Evolutionary conservation across 495 filamentous ascomycete species (phyloP), one percentile per base, ranked within the genome.

Genomic region (Neurospora tetrasperma): DNA sequence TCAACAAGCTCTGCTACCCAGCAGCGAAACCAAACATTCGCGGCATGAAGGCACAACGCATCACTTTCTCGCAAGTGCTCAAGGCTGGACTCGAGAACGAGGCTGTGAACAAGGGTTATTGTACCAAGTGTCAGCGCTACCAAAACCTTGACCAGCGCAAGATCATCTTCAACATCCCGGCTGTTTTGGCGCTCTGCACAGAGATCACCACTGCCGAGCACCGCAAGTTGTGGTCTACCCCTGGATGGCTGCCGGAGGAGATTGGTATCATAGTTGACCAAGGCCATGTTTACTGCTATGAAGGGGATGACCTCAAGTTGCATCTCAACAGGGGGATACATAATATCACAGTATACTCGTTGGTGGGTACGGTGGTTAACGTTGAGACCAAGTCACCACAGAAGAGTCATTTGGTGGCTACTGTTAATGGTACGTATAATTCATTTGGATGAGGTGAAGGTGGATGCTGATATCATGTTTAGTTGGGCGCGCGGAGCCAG

Each of bases 311-410:
- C 75, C 76, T 94, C 42, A 90, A 91, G 77, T 82, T 91, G 35
- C 92, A 90, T 73, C 82, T 90, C 39, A 86, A 88, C 72, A 82
- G 88, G 42, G 86, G 85, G 2, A 87, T 86, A 9, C 90, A 91
- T 75, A 88, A 87, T 4, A 90, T 97, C 62, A 86, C 89, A 23
- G 89, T 97, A 0, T 99, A 98, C 78, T 94, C 97, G 73, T 84
- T 99, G 35, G 90, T 97, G n/a, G 96, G 96, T 5, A 80, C 97
- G 74, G 93, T 96, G 12, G 89, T 93, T 3, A 94, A 97, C 75
- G 93, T 98, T 72, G 91, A 95, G 73, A 91, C 91, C 73, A 90
- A 89, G 12, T 89, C 94, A 72, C 88, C 91, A 35, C 91, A 95
- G 78, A 94, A 94, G 76, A 88, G 93, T 1, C 96, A 99, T 83